Conservation (phyloP, 352 stramenopile species). For the Blastocystis sp. region DNA sequence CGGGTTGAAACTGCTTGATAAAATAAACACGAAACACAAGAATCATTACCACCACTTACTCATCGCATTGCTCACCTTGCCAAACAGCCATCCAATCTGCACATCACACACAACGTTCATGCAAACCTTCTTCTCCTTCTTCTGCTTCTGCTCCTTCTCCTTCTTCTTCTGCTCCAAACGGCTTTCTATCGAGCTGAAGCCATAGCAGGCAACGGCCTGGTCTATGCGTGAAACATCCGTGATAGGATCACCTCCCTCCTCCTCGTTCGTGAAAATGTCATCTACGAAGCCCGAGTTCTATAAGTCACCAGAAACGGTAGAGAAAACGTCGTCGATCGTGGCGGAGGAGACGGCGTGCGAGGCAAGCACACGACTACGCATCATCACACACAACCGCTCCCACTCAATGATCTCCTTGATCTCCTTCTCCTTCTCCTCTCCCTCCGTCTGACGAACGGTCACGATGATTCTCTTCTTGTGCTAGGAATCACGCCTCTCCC, state of each 20-base stretch:
- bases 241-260: constrained; percentile 8
- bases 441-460: constrained; percentile 31
- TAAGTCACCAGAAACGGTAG: not conserved
- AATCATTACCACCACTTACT: constrained; percentile 68
- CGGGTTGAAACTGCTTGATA: too few species aligned
- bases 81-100: constrained; percentile 52
- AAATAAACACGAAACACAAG: not conserved
- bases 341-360: constrained; percentile 2
- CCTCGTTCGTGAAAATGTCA: constrained; percentile 56
- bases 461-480: constrained; percentile 67
- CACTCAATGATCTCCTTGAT: constrained; percentile 44
- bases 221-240: not conserved
- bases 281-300: constrained; percentile 58
- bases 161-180: constrained; percentile 72
- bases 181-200: constrained; percentile 70
- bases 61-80: constrained; percentile 63
- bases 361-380: constrained; percentile 33
- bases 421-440: constrained; percentile 47
- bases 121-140: constrained; percentile 67
- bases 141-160: constrained; percentile 59
- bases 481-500: not conserved
- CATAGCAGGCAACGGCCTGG: constrained; percentile 50
- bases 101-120: not conserved
- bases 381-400: not conserved
- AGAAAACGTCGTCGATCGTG: constrained; percentile 1